These are phyloP conservation scores for Euphorbia tirucalli DNA, from an alignment of 345 rosid genomes.

Conservation along the genomic window DNA sequence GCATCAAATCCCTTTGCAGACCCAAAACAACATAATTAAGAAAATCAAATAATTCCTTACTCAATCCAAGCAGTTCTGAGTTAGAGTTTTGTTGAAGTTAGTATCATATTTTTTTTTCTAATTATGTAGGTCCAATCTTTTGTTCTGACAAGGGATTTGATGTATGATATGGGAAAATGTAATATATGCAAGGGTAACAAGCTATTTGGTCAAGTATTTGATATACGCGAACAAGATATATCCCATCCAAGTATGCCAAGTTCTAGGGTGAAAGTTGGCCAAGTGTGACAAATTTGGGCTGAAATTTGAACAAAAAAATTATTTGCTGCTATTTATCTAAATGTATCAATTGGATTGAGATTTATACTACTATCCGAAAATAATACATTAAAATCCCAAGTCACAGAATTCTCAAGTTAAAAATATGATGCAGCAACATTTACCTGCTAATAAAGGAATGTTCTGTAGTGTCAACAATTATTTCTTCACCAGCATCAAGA, in stretches of 20 bases:
- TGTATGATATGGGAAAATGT: not conserved
- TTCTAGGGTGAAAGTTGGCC: not conserved
- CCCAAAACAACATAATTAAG: not conserved
- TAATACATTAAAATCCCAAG: not conserved
- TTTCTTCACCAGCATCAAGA: conserved; percentile 69
- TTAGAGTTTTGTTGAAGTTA: not conserved
- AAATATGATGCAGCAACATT: not conserved
- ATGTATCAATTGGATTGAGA: not conserved
- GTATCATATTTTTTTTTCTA: not conserved
- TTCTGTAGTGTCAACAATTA: conserved; percentile 72
- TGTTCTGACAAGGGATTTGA: not conserved
- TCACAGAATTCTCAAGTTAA: not conserved
- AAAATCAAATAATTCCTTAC: too few species aligned
- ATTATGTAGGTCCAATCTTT: not conserved
- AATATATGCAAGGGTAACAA: not conserved
- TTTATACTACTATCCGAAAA: not conserved
- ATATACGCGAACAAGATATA: not conserved
- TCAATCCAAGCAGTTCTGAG: not conserved
- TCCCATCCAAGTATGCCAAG: not conserved
- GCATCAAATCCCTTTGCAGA: not conserved
- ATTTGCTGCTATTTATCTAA: not conserved
- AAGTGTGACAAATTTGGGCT: not conserved
- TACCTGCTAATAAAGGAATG: conserved; percentile 75
- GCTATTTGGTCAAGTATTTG: not conserved
- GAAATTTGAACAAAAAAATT: not conserved